phyloP scores from a whole-genome alignment of 108 stramenopile species.

The Cyclotella cryptica region DNA sequence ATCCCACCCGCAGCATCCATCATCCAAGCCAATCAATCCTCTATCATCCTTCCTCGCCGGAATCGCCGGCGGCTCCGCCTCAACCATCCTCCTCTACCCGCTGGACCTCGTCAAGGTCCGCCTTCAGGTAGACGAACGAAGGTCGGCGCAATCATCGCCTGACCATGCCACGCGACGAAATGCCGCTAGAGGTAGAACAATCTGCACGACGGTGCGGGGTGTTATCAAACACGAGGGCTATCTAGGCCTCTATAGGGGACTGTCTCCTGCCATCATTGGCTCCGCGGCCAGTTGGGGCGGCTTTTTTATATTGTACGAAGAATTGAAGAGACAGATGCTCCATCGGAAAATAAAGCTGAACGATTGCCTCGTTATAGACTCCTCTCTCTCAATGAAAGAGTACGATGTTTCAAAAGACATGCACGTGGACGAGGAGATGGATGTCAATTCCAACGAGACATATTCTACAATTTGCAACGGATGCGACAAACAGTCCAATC shows the following conservation, averaged over 20 bases:
- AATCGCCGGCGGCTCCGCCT: slow-evolving; percentile 71
- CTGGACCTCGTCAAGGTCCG: slow-evolving; percentile 96
- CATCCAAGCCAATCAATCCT: background rate
- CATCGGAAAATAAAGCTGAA: slow-evolving; percentile 21
- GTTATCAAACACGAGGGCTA: slow-evolving; percentile 78
- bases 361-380: background rate
- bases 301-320: slow-evolving; percentile 97
- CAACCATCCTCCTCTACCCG: slow-evolving; percentile 88
- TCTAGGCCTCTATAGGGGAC: slow-evolving; percentile 89
- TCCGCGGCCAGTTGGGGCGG: slow-evolving; percentile 96
- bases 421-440: slow-evolving; percentile 36
- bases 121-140: slow-evolving; percentile 87
- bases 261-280: slow-evolving; percentile 92
- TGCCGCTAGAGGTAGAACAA: slow-evolving; percentile 29
- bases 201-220: slow-evolving; percentile 34
- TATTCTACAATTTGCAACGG: background rate
- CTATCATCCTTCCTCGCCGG: slow-evolving; percentile 62
- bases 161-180: background rate
- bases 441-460: slow-evolving; percentile 31
- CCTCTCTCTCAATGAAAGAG: background rate
- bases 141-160: slow-evolving; percentile 4
- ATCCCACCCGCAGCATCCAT: background rate
- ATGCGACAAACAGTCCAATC: slow-evolving; percentile 5
- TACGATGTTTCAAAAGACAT: slow-evolving; percentile 31
- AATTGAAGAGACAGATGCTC: slow-evolving; percentile 68